Evolutionary conservation across 176 grass and related monocot genomes (phyloP), one percentile per base, ranked within the genome.

Genomic region (Eragrostis nindensis): DNA sequence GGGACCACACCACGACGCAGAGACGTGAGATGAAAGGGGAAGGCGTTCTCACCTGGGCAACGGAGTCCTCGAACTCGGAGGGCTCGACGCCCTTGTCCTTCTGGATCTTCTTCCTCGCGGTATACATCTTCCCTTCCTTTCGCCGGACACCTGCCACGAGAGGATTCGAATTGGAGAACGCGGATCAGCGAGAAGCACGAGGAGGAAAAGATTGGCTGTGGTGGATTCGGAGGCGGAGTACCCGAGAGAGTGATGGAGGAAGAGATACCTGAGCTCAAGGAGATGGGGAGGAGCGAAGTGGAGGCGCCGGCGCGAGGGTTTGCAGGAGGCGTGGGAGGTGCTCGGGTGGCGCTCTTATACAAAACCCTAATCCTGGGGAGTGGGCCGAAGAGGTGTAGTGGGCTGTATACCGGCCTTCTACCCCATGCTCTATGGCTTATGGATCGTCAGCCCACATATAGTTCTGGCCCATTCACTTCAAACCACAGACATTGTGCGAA

Each of bases 11-110:
- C 14, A 15, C 17, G 50, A 15, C 1, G 40, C 40, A 12, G 9
- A 6, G 8, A 29, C 2, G 0, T 14, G 26, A 66, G 17, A 18
- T 0, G 40, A 48, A 16, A 71, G 3, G 42, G 7, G 0, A 21
- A 15, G 59, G 30, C 18, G 25, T 0, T 25, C 32, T 71, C 45
- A 97, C 95, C 95, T 98, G 95, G 32, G 95, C 92, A 40, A 97
- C 95, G 46, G 95, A 80, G 18, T 97, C 95, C 86, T 97, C 95
- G 70, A 97, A 87, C 83, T 97, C 95, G 18, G 87, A 80, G 14
- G 95, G 92, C 78, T 94, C 95, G 4, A 97, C 74, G 80, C 86
- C 95, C 87, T 97, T 97, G 14, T 97, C 95, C 95, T 97, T 97
- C 76, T 88, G 95, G 80, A 97, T 97, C 89, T 97, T 97, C 89